Evolutionary conservation across 179 eudicot species (phyloP).

Genomic region (Beta macrorhiza): DNA sequence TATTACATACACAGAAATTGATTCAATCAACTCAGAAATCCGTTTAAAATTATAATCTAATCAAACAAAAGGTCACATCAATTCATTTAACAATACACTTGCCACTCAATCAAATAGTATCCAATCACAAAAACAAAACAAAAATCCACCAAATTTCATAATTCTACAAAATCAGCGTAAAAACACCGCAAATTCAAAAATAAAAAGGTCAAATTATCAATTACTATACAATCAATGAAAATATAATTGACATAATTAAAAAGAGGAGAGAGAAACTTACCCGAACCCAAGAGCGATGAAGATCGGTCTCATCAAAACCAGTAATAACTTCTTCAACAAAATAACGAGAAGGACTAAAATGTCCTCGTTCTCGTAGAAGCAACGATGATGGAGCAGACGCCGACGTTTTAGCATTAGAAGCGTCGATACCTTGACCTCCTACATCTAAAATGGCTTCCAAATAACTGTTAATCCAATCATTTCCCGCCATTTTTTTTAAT

Average conservation of each 20-base stretch:
- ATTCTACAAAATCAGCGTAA: background rate
- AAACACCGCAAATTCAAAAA: background rate
- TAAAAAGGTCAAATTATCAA: background rate
- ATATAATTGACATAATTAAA: background rate
- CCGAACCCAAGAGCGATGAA: slow-evolving; percentile 71
- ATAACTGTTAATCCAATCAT: slow-evolving; percentile 79
- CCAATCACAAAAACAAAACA: no score
- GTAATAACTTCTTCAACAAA: slow-evolving; percentile 74
- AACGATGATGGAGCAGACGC: slow-evolving; percentile 39
- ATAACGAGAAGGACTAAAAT: slow-evolving; percentile 66
- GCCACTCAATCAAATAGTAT: background rate
- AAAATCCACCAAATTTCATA: background rate
- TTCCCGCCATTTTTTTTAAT: slow-evolving; percentile 65
- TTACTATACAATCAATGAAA: background rate
- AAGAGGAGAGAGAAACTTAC: slow-evolving; percentile 31
- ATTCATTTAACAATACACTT: background rate
- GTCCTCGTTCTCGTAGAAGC: slow-evolving; percentile 61
- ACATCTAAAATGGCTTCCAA: slow-evolving; percentile 73
- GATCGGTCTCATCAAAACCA: slow-evolving; percentile 79
- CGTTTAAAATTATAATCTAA: background rate
- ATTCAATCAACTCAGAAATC: background rate
- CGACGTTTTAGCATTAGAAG: slow-evolving; percentile 25
- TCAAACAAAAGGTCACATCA: background rate
- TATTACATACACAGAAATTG: no score
- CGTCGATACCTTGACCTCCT: slow-evolving; percentile 56